Percentiles rank a stretch among this genome's conserved stretches.
Conservation (phyloP, 768 basidiomycete species). For the Psilocybe sp. region DNA sequence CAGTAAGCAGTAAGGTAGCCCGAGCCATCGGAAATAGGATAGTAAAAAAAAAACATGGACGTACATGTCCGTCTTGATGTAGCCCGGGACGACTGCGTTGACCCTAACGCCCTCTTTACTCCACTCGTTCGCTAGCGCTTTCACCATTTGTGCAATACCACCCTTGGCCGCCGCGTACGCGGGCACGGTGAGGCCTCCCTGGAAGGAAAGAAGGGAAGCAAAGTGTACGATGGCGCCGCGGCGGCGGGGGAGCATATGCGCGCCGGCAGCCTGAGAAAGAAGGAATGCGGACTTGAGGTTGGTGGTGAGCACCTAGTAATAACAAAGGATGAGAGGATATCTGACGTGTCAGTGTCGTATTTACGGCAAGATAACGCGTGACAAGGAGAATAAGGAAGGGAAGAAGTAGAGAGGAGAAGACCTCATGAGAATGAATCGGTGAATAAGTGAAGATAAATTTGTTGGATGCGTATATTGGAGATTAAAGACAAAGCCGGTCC, state of each 20-base stretch:
- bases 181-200: constrained; percentile 73
- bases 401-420: constrained; percentile 2
- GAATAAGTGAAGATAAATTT: too few species aligned
- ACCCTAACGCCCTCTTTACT: constrained; percentile 84
- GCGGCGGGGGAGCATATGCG: constrained; percentile 78
- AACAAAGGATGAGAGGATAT: constrained; percentile 1
- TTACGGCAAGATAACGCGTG: constrained; percentile 4
- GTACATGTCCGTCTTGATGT: constrained; percentile 88
- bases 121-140: constrained; percentile 94
- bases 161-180: constrained; percentile 94
- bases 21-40: neutral
- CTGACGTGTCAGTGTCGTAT: neutral
- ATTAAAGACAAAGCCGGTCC: too few species aligned
- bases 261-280: constrained; percentile 81
- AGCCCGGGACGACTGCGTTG: constrained; percentile 86
- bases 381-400: constrained; percentile 1
- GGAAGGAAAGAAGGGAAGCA: constrained; percentile 58
- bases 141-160: constrained; percentile 80
- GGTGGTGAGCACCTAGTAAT: constrained; percentile 67
- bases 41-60: constrained; percentile 16
- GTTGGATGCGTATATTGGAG: too few species aligned
- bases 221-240: constrained; percentile 75
- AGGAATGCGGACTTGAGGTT: constrained; percentile 89
- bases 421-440: neutral
- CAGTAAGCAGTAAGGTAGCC: constrained; percentile 2